phyloP scores from a whole-genome alignment of 2,329 filamentous ascomycete species.

The Monosporascus sp. region DNA sequence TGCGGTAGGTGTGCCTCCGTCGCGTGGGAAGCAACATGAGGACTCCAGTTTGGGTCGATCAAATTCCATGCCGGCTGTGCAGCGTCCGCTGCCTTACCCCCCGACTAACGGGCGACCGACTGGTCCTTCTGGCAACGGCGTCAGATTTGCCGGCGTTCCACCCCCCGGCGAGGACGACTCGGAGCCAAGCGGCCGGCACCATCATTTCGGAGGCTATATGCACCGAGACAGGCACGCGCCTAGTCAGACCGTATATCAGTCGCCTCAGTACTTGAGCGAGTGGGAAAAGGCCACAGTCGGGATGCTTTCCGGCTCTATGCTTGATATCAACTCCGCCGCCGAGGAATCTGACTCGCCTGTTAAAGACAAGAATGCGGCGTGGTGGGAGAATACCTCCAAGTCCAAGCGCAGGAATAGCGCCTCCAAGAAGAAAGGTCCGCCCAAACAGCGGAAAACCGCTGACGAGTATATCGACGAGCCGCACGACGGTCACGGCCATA shows the following conservation, averaged over 20 bases:
- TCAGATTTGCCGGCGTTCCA: slow-evolving; percentile 27
- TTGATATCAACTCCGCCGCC: slow-evolving; percentile 49
- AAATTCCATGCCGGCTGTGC: slow-evolving; percentile 14
- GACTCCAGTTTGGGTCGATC: slow-evolving; percentile 18
- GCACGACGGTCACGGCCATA: slow-evolving; percentile 50
- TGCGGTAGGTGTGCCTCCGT: no score
- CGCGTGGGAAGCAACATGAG: neutral
- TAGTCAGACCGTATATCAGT: slow-evolving; percentile 52
- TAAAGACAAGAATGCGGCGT: slow-evolving; percentile 52
- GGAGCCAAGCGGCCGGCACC: slow-evolving; percentile 16
- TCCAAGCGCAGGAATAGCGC: slow-evolving; percentile 39
- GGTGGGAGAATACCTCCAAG: slow-evolving; percentile 64
- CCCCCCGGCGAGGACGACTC: slow-evolving; percentile 17
- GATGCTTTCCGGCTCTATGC: slow-evolving; percentile 49
- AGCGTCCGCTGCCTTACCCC: slow-evolving; percentile 8
- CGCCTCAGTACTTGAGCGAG: slow-evolving; percentile 60
- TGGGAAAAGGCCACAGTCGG: slow-evolving; percentile 66
- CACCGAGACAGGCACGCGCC: slow-evolving; percentile 32
- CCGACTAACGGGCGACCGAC: neutral
- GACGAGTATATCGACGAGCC: no score
- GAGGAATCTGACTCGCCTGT: slow-evolving; percentile 22
- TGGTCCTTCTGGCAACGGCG: slow-evolving; percentile 6
- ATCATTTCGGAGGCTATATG: slow-evolving; percentile 20
- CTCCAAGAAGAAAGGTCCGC: slow-evolving; percentile 22
- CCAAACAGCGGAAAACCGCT: slow-evolving; percentile 35